Percentiles rank a stretch among this genome's conserved stretches.
phyloP scores from a whole-genome alignment of 1,139 yeast species.

The Suhomyces bokatorum region DNA sequence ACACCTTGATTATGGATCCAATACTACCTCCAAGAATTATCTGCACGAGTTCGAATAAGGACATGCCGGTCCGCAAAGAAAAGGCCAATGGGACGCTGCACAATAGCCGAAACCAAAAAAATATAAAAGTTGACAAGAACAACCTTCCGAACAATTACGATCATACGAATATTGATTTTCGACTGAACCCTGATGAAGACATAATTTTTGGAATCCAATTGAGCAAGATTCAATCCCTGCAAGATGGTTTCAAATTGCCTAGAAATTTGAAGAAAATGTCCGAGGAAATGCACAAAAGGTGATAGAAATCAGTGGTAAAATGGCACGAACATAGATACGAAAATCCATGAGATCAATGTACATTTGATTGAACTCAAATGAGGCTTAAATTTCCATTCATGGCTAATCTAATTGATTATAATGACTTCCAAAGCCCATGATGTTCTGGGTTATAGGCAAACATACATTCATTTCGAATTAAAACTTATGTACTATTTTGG shows the following conservation, averaged over 20 bases:
- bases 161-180: background rate
- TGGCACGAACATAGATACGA: no score
- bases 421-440: no score
- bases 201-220: constrained; percentile 10
- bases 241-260: constrained; percentile 11
- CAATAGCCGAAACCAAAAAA: background rate
- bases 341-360: no score
- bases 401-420: no score
- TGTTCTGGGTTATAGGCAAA: no score
- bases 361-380: no score
- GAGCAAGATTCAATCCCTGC: background rate
- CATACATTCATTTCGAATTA: no score
- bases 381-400: no score
- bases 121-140: no score
- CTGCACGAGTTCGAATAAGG: background rate
- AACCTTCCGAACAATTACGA: background rate
- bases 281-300: background rate
- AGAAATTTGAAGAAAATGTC: background rate
- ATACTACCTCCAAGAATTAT: constrained; percentile 29
- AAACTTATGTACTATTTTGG: no score
- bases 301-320: no score
- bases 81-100: background rate
- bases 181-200: constrained; percentile 1
- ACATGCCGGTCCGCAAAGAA: background rate
- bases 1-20: constrained; percentile 32